Percentiles rank a stretch among this genome's conserved stretches.
Conservation (phyloP, 805 yeast species). For the Candida railenensis region DNA sequence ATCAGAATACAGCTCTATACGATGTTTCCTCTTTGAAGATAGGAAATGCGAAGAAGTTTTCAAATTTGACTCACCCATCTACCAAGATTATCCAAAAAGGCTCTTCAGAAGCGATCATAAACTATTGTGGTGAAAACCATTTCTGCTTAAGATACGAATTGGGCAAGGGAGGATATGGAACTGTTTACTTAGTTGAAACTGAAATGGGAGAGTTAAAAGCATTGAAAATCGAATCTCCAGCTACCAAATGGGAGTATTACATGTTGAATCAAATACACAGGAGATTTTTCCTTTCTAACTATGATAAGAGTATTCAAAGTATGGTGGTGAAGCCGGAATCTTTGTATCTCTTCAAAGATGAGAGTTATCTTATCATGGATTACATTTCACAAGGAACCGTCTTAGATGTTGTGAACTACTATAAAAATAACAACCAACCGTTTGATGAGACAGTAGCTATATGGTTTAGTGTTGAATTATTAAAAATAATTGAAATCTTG, state of each 20-base stretch:
- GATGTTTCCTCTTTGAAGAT: slow-evolving; percentile 33
- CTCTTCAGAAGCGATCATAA: slow-evolving; percentile 40
- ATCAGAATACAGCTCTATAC: slow-evolving; percentile 33
- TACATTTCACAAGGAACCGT: slow-evolving; percentile 72
- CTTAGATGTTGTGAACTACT: slow-evolving; percentile 61
- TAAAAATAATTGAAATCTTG: slow-evolving; percentile 57
- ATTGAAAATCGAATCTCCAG: slow-evolving; percentile 68
- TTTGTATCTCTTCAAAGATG: slow-evolving; percentile 59
- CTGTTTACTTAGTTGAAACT: slow-evolving; percentile 68
- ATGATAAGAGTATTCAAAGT: slow-evolving; percentile 15
- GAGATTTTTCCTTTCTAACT: slow-evolving; percentile 19
- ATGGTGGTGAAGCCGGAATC: slow-evolving; percentile 52
- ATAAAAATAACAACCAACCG: slow-evolving; percentile 21
- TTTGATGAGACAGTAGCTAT: slow-evolving; percentile 64
- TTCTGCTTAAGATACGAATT: slow-evolving; percentile 53
- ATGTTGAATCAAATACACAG: slow-evolving; percentile 57
- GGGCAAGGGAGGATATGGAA: slow-evolving; percentile 82
- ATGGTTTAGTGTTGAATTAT: slow-evolving; percentile 62
- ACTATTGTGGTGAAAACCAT: slow-evolving; percentile 42
- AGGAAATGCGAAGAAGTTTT: slow-evolving; percentile 28
- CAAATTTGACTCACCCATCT: slow-evolving; percentile 31
- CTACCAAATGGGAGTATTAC: slow-evolving; percentile 80
- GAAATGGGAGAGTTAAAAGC: slow-evolving; percentile 58
- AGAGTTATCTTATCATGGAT: slow-evolving; percentile 64
- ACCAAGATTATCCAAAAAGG: slow-evolving; percentile 35